Evolutionary conservation across 805 yeast genomes (phyloP), one percentile per base, ranked within the genome.

Genomic region (Saccharomycopsis olivae): DNA sequence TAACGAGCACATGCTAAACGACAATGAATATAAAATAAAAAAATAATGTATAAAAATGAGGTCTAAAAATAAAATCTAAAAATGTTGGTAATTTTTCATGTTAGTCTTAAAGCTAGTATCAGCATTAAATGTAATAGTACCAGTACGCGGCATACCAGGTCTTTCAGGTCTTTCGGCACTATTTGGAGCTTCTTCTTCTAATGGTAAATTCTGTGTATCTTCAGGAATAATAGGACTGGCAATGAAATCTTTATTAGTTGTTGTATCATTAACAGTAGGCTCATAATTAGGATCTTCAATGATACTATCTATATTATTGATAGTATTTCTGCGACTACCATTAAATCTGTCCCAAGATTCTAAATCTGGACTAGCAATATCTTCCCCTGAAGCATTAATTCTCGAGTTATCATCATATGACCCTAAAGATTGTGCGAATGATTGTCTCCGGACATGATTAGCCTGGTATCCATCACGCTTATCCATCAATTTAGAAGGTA

Each of bases 401-500:
- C n/a, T 14, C 6, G 6, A 5, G 31, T 6, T 6, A 28, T 28
- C 31, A 28, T 28, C 31, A 28, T 9, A 9, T 23, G 25, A 23
- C 10, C 10, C 10, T 6, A 10, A 6, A 6, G 25, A 6, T 8
- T 8, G 6, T 10, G 25, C 6, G 25, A 8, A 10, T 23, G 25
- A 23, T 23, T 10, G 10, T 23, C 25, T 9, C 14, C 41, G 41
- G 18, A 24, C 19, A 46, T 69, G 78, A 21, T 64, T 55, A 30
- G 73, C 80, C 57, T 78, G 82, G 10, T 71, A 60, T 44, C 61
- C 65, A 58, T 81, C 92, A 50, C 81, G 64, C 50, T 65, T 60
- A 20, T 70, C 69, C 70, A 80, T 66, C 46, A 73, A 70, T 13
- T 76, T 79, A 39, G 80, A 73, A 5, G 94, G 89, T 37, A 89